Conservation (phyloP, 495 filamentous ascomycete species). For the Podospora pseudocomata region DNA sequence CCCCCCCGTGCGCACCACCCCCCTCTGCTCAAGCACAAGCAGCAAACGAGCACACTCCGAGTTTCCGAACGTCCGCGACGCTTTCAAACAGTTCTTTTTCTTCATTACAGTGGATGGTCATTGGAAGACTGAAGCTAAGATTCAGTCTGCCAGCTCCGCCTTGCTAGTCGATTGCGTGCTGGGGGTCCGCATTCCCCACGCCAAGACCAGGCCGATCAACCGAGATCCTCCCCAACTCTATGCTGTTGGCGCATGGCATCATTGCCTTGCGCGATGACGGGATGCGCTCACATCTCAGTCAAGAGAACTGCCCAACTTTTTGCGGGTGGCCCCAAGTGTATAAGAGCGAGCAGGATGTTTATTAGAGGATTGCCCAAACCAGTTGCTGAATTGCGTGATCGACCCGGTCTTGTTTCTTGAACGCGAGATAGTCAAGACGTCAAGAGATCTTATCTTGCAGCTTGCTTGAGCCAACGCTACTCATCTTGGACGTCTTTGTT, state of each 20-base stretch:
- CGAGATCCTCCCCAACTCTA: conserved; percentile 2
- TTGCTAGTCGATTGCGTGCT: conserved; percentile 11
- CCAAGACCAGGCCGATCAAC: conserved; percentile 17
- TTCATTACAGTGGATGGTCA: background rate
- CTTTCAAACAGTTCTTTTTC: background rate
- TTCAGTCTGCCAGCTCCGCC: background rate
- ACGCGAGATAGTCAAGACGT: background rate
- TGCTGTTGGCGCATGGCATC: conserved; percentile 8
- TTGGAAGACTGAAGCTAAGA: background rate
- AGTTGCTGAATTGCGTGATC: conserved; percentile 10
- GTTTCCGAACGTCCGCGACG: background rate
- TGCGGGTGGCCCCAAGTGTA: background rate
- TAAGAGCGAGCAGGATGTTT: background rate
- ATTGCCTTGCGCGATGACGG: conserved; percentile 10
- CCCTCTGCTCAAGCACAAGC: background rate
- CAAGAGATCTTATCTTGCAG: background rate
- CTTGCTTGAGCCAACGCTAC: too few relatives aligned
- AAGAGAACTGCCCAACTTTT: background rate
- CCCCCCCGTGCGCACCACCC: background rate
- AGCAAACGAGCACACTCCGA: background rate
- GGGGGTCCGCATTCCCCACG: conserved; percentile 21
- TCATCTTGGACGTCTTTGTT: background rate
- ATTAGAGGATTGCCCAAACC: background rate
- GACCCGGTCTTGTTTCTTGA: background rate
- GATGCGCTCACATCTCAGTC: background rate